These are phyloP conservation scores for Curvularia spicifera DNA, from an alignment of 2,329 filamentous ascomycete species.

Conservation along the genomic window DNA sequence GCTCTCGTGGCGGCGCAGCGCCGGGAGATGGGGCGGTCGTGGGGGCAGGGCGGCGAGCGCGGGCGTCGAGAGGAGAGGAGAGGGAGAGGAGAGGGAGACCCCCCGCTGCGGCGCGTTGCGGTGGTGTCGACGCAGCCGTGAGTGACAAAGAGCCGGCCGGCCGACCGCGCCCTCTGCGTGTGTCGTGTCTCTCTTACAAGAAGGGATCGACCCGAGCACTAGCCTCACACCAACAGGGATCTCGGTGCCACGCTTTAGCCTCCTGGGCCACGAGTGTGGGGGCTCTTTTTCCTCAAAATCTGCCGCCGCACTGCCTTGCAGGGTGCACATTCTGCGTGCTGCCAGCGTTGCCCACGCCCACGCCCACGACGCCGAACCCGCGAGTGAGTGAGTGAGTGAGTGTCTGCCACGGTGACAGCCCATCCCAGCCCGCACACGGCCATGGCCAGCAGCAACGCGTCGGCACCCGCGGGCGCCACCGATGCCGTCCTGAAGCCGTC, in stretches of 20 bases:
- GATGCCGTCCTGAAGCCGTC: slow-evolving; percentile 87
- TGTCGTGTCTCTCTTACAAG: neutral
- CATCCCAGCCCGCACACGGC: neutral
- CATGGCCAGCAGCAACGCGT: slow-evolving; percentile 22
- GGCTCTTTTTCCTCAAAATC: slow-evolving; percentile 19
- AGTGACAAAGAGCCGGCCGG: neutral
- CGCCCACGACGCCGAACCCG: slow-evolving; percentile 6
- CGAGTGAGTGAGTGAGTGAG: too few relatives aligned
- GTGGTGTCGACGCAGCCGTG: neutral
- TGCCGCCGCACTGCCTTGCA: slow-evolving; percentile 18
- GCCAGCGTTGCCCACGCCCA: slow-evolving; percentile 4
- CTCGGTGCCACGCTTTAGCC: slow-evolving; percentile 14
- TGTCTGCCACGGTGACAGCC: slow-evolving; percentile 5
- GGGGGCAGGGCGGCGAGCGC: too few relatives aligned
- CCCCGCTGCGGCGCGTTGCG: neutral
- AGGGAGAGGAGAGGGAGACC: too few relatives aligned
- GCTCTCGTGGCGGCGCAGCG: slow-evolving; percentile 6
- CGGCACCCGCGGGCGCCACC: slow-evolving; percentile 59
- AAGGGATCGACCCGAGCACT: slow-evolving; percentile 20
- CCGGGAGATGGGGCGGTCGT: neutral
- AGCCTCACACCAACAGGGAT: slow-evolving; percentile 14
- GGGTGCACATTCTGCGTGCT: slow-evolving; percentile 6
- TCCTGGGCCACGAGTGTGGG: slow-evolving; percentile 17
- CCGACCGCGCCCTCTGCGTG: slow-evolving; percentile 1
- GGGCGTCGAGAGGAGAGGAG: too few relatives aligned